Conservation (phyloP, 192 early-diverging fungal species). For the Allomyces arbusculus region DNA sequence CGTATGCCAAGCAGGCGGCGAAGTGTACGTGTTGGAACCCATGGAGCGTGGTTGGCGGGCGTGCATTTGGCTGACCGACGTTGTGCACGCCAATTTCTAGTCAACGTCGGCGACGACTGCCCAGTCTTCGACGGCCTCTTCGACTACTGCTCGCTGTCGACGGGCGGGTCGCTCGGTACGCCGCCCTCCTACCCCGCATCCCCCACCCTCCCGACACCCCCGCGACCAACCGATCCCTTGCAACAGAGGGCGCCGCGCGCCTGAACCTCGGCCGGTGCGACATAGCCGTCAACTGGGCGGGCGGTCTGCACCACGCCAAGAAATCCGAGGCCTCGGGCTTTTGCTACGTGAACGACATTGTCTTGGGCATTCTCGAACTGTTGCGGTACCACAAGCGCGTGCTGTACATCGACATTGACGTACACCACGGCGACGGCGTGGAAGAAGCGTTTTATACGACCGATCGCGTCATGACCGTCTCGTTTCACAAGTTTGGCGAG, state of each 20-base stretch:
- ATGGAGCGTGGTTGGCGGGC: too few species aligned
- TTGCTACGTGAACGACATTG: slow-evolving; percentile 97
- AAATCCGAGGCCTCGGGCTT: slow-evolving; percentile 79
- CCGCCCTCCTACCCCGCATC: not conserved
- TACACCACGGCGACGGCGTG: slow-evolving; percentile 97
- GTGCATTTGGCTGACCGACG: slow-evolving; percentile 6
- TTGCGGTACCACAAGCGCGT: slow-evolving; percentile 54
- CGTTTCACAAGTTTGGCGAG: slow-evolving; percentile 87
- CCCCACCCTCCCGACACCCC: not conserved
- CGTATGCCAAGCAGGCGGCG: slow-evolving; percentile 29
- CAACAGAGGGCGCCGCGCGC: slow-evolving; percentile 58
- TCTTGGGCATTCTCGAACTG: slow-evolving; percentile 74
- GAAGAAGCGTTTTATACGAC: slow-evolving; percentile 88
- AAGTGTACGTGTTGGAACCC: slow-evolving; percentile 8
- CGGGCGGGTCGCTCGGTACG: slow-evolving; percentile 68
- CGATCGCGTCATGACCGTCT: slow-evolving; percentile 85
- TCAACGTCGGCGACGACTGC: slow-evolving; percentile 95
- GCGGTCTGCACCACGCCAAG: slow-evolving; percentile 87
- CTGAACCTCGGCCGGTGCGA: slow-evolving; percentile 60
- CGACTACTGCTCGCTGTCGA: slow-evolving; percentile 79
- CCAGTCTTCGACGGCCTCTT: slow-evolving; percentile 94
- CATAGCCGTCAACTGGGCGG: slow-evolving; percentile 95
- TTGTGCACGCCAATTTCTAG: not conserved
- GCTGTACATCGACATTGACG: slow-evolving; percentile 90
- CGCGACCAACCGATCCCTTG: not conserved